Percentiles rank a stretch among this genome's conserved stretches.
phyloP scores from a whole-genome alignment of 441 rosid species.

The Melastoma candidum region DNA sequence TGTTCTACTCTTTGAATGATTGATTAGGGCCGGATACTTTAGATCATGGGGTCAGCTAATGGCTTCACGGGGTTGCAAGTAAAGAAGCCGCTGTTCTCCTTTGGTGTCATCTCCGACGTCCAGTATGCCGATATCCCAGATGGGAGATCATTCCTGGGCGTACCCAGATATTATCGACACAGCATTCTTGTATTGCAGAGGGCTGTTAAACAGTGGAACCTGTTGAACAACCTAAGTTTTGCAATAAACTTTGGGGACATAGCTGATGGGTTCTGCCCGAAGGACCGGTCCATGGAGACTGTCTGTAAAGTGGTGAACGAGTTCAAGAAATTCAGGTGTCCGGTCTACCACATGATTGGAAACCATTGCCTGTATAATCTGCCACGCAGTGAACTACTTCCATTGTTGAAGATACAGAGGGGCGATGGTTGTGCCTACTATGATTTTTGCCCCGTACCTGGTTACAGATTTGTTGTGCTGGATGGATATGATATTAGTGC shows the following conservation, averaged over 20 bases:
- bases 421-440: constrained; percentile 50
- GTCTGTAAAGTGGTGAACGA: constrained; percentile 41
- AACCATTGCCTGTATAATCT: constrained; percentile 94
- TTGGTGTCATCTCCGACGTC: constrained; percentile 80
- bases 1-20: constrained; percentile 11
- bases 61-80: constrained; percentile 24
- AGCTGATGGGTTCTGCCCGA: constrained; percentile 73
- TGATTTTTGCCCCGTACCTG: constrained; percentile 76
- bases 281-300: constrained; percentile 43
- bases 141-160: constrained; percentile 61
- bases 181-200: constrained; percentile 58
- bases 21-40: background rate
- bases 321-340: constrained; percentile 54
- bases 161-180: constrained; percentile 69
- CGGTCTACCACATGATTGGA: constrained; percentile 75
- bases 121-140: constrained; percentile 88
- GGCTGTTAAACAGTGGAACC: constrained; percentile 71
- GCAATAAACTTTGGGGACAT: constrained; percentile 80
- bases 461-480: constrained; percentile 57
- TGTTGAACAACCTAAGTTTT: constrained; percentile 45
- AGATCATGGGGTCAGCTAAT: constrained; percentile 26
- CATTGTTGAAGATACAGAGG: constrained; percentile 52
- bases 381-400: constrained; percentile 60
- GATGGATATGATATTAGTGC: constrained; percentile 88
- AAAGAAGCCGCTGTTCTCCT: constrained; percentile 59